A percentile compares a stretch with the other conserved stretches of the same genome.
phyloP scores from a whole-genome alignment of 306 rosid genomes.

The Rosa rugosa region DNA sequence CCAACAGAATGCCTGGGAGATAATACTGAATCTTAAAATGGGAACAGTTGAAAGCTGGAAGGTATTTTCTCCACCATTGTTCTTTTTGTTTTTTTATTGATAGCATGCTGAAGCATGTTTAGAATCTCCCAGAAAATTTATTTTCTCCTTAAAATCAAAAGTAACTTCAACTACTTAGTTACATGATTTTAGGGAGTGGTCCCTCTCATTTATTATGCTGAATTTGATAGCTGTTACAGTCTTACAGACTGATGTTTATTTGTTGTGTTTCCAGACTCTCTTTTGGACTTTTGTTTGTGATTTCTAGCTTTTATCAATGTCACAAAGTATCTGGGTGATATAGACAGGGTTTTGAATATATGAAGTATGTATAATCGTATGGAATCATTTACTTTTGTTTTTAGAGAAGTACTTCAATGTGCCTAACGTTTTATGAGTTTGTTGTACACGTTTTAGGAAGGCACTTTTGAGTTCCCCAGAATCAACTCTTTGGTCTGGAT shows the following conservation, averaged over 20 bases:
- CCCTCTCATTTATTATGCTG: neutral
- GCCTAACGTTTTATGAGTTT: too few relatives aligned
- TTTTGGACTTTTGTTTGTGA: neutral
- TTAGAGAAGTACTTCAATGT: too few relatives aligned
- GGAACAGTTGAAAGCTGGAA: slow-evolving; percentile 87
- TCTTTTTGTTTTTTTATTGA: neutral
- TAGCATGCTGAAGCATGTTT: neutral
- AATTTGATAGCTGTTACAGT: neutral
- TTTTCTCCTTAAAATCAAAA: neutral
- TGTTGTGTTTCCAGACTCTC: neutral
- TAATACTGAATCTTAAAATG: slow-evolving; percentile 56
- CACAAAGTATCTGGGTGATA: too few relatives aligned
- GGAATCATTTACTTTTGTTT: too few relatives aligned
- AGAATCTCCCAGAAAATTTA: neutral
- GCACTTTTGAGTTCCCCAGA: neutral
- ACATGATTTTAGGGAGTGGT: neutral
- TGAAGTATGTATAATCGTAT: too few relatives aligned
- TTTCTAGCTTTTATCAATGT: neutral
- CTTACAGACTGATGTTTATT: neutral
- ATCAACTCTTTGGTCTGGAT: neutral
- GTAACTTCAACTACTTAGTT: neutral
- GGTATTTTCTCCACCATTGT: slow-evolving; percentile 46
- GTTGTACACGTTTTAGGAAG: too few relatives aligned
- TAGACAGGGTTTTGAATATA: too few relatives aligned
- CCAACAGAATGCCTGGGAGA: slow-evolving; percentile 68